Evolutionary conservation across 805 yeast species (phyloP), one percentile per base, ranked within the genome.

Genomic region (Nakazawaea wickerhamii): DNA sequence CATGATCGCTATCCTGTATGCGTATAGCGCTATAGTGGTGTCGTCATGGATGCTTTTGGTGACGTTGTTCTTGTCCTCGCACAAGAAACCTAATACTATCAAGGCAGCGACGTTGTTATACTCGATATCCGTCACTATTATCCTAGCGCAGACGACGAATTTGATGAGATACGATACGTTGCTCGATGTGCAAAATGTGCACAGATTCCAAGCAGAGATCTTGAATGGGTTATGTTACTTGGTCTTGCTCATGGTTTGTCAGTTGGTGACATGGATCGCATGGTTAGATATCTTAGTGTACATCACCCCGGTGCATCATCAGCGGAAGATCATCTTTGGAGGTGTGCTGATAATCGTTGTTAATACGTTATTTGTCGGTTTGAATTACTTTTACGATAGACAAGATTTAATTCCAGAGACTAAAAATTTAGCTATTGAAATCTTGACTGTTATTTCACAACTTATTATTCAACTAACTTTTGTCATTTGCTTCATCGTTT

Each of bases 41-140:
- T 71, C 81, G 13, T 67, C 81, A 21, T 86, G 95, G 95, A 77
- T 84, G 77, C 64, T 86, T 20, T 61, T 81, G 39, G 47, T 83
- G 14, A 59, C 84, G 26, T 64, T 83, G 33, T 54, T 74, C 17
- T 55, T 85, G 25, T 71, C 77, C 17, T 75, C 73, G 30, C 75
- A 75, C 49, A 63, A 74, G 20, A 74, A 82, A 43, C 88, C 90
- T 4, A 55, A 65, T 31, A 58, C 79, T 34, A 71, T 85, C 28
- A 74, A 73, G 30, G 23, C 79, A 8, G 77, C 84, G 4, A 76
- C 83, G n/a, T 50, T 79, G 17, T 64, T 77, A 41, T 72, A 71
- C 44, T 76, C 87, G 11, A 60, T 75, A 1, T 66, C 73, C 8
- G 65, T 75, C 40, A 78, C 87, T 1, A 71, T 75, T 1, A 59